Conservation (phyloP, 371 early-diverging fungal species). For the Lichtheimia ramosa region DNA sequence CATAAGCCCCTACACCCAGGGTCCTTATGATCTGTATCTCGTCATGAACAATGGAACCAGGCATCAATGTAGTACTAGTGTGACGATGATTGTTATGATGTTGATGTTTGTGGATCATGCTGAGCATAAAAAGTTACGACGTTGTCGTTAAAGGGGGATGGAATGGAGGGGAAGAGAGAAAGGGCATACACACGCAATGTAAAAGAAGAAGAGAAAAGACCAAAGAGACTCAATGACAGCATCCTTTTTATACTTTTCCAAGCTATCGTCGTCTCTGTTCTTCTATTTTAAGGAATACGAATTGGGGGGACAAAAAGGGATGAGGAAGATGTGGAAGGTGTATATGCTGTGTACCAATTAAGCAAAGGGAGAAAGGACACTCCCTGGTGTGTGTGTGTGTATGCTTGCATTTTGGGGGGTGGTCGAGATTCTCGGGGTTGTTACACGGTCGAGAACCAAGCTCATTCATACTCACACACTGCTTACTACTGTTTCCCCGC, state of each 20-base stretch:
- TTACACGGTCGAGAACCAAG: background rate
- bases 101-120: background rate
- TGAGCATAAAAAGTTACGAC: background rate
- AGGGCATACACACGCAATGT: conserved; percentile 2
- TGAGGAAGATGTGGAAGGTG: background rate
- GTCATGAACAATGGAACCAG: conserved; percentile 36
- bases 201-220: background rate
- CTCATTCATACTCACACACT: background rate
- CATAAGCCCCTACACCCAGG: conserved; percentile 73
- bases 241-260: conserved; percentile 5
- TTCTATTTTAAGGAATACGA: background rate
- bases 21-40: conserved; percentile 38
- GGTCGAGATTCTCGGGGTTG: background rate
- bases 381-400: background rate
- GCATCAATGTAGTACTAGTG: conserved; percentile 18
- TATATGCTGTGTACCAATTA: background rate
- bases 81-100: background rate
- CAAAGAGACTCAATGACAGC: background rate
- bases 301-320: too few relatives aligned
- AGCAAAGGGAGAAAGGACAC: background rate
- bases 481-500: background rate
- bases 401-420: background rate
- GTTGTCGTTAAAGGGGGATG: background rate
- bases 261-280: background rate
- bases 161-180: background rate